These are phyloP conservation scores for Stenogyne calaminthoides DNA, from an alignment of 305 asterid species.

Conservation along the genomic window DNA sequence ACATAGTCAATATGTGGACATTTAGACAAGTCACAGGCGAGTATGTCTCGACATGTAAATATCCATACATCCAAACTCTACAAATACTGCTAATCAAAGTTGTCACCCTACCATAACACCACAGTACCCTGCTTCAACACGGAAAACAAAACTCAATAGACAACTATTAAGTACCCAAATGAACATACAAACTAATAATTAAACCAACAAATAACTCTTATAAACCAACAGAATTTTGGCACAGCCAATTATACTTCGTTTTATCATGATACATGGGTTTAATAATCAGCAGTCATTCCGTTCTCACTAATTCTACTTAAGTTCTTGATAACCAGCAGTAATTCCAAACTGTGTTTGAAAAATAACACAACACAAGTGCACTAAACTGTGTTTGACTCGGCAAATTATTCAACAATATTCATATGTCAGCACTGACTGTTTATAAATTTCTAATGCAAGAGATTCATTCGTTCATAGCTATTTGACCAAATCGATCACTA, in stretches of 20 bases:
- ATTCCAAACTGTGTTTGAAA: neutral
- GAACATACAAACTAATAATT: neutral
- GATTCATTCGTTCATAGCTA: neutral
- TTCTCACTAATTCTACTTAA: neutral
- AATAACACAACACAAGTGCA: neutral
- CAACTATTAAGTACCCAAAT: neutral
- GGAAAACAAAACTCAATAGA: neutral
- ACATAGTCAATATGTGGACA: neutral
- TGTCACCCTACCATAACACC: neutral
- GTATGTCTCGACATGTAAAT: neutral
- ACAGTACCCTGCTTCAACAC: neutral
- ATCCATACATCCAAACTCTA: neutral
- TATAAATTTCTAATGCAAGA: neutral
- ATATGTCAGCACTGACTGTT: neutral
- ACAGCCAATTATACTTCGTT: neutral
- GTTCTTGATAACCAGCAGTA: neutral
- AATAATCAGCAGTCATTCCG: neutral
- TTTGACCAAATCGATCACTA: neutral
- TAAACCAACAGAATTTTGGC: neutral
- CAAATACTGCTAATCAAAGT: neutral
- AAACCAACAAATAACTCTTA: neutral
- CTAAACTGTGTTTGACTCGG: neutral
- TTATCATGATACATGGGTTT: neutral
- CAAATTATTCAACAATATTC: slow-evolving; percentile 1
- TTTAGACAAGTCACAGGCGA: neutral